These are phyloP conservation scores for Rosa multiflora DNA, from an alignment of 306 rosid genomes.

Conservation along the genomic window DNA sequence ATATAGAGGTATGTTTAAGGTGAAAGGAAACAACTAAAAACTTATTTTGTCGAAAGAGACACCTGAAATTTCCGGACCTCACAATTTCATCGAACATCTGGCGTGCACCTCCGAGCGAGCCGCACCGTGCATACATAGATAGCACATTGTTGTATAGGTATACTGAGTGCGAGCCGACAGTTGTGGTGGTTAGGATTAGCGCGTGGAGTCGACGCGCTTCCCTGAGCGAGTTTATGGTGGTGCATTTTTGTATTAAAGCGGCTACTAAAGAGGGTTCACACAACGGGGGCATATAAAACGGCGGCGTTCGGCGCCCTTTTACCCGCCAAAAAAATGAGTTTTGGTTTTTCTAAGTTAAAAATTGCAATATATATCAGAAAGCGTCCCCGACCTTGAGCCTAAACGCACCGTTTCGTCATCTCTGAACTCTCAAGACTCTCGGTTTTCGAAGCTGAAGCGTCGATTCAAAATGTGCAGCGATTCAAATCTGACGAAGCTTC, in stretches of 20 bases:
- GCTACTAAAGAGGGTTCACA: constrained; percentile 23
- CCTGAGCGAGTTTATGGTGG: constrained; percentile 40
- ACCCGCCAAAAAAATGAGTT: constrained; percentile 17
- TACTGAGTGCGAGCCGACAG: constrained; percentile 30
- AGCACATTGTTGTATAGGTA: constrained; percentile 61
- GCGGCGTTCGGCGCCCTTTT: neutral
- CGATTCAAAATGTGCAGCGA: constrained; percentile 30
- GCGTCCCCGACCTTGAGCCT: neutral
- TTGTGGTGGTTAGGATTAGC: constrained; percentile 47
- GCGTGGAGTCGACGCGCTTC: constrained; percentile 81
- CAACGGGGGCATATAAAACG: constrained; percentile 25
- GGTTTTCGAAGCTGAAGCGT: neutral
- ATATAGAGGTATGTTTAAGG: no score
- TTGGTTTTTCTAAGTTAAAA: neutral
- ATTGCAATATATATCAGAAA: neutral
- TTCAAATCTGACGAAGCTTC: constrained; percentile 46
- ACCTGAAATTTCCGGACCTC: no score
- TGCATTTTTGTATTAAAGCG: constrained; percentile 63
- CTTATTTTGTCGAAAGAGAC: no score
- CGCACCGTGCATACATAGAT: constrained; percentile 67
- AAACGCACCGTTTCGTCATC: constrained; percentile 23
- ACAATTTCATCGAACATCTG: constrained; percentile 67
- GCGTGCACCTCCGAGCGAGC: constrained; percentile 44
- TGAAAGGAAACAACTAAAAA: no score
- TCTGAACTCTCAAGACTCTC: neutral